phyloP scores from a whole-genome alignment of 129 eudicot species.

The Mikania micrantha region DNA sequence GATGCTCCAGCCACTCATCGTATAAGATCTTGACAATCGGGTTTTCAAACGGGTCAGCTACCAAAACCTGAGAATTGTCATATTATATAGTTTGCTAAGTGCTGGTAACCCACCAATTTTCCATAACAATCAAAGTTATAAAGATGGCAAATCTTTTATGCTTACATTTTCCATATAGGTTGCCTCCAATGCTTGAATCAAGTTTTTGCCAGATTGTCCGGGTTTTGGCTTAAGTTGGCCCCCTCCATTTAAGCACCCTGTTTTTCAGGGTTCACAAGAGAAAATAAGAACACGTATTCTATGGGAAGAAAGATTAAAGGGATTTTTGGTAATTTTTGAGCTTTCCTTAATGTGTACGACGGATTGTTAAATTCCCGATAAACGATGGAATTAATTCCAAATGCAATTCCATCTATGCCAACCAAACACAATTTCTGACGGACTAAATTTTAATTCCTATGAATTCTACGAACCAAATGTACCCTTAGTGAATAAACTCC shows the following conservation, averaged over 20 bases:
- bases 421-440: too few species aligned
- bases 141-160: background rate
- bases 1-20: conserved; percentile 68
- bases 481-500: too few species aligned
- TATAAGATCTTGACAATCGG: conserved; percentile 52
- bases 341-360: too few species aligned
- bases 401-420: too few species aligned
- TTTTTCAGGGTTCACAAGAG: conserved; percentile 20
- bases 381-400: too few species aligned
- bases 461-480: too few species aligned
- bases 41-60: conserved; percentile 64
- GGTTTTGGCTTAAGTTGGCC: conserved; percentile 88
- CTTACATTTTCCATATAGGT: conserved; percentile 73
- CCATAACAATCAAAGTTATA: background rate
- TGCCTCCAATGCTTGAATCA: conserved; percentile 64
- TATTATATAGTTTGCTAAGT: background rate
- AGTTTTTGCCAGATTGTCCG: conserved; percentile 82
- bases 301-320: too few species aligned
- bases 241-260: conserved; percentile 97
- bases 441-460: too few species aligned
- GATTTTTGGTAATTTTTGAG: too few species aligned
- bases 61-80: conserved; percentile 42
- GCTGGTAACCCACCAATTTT: too few species aligned
- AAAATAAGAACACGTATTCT: background rate
- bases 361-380: too few species aligned